Evolutionary conservation across 2,329 filamentous ascomycete genomes (phyloP), one percentile per base, ranked within the genome.

Genomic region (Dichotomopilus funicola): DNA sequence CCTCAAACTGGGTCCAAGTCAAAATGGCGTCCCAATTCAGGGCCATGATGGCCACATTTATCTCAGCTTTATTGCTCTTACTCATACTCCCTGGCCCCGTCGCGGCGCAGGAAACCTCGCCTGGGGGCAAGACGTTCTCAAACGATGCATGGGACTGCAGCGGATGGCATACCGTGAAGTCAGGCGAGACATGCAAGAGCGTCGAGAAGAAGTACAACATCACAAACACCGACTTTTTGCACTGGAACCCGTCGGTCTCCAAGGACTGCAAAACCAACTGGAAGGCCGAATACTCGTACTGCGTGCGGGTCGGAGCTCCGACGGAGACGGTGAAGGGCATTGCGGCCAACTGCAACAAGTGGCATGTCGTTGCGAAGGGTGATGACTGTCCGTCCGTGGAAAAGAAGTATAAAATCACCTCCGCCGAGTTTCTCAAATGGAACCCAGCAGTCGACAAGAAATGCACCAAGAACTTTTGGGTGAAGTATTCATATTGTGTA

Each of bases 381-480:
- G 51, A 53, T 4, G 33, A 10, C 27, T 53, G 51, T 13, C 31
- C 12, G n/a, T 10, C 5, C 37, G 8, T 53, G 12, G 27, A 47
- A 10, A 11, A 41, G 37, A 4, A 42, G 37, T 48, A 48, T 38
- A 27, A 37, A 36, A 66, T 67, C 59, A 67, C 61, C 4, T 42
- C 13, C n/a, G 61, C 47, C 38, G 49, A 67, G 57, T 67, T 68
- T 47, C 37, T 63, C n/a, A 47, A 52, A 8, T 67, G 63, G 64
- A 66, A 68, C 41, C 65, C 66, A 6, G 62, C 55, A 12, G 59
- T 68, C 11, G 63, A 61, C 4, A 37, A 38, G 6, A 64, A 69
- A 58, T 68, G 66, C 59, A 11, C 38, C 4, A 61, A 51, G 31
- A 67, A 66, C 59, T 65, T 67, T 49, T 65, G 62, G 61, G n/a